A percentile compares a stretch with the other conserved stretches of the same genome.
Conservation (phyloP, 2,329 filamentous ascomycete genomes). For the Colletotrichum sp. region DNA sequence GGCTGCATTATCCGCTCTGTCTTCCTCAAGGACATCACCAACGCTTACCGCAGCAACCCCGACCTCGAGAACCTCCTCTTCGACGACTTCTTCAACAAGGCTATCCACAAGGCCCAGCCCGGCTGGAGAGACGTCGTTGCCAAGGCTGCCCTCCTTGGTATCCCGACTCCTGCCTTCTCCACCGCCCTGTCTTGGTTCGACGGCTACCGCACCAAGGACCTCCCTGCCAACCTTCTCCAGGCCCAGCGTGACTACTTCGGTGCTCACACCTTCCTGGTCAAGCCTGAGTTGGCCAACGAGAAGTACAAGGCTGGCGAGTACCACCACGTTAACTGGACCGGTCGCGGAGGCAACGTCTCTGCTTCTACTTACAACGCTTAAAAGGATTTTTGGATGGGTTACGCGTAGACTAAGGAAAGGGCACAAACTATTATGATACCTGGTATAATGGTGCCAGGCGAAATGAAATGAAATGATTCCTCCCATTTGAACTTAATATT, state of each 20-base stretch:
- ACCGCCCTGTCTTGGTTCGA: slow-evolving; percentile 99
- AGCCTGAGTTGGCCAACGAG: slow-evolving; percentile 76
- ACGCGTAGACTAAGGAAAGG: slow-evolving; percentile 16
- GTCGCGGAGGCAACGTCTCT: slow-evolving; percentile 94
- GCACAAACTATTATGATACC: slow-evolving; percentile 12
- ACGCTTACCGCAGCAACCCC: slow-evolving; percentile 91
- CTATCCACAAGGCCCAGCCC: slow-evolving; percentile 93
- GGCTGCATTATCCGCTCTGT: slow-evolving; percentile 99
- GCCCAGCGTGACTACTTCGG: slow-evolving; percentile 99
- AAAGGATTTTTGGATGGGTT: slow-evolving; percentile 28
- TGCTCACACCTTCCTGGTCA: slow-evolving; percentile 88
- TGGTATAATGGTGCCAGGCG: slow-evolving; percentile 21
- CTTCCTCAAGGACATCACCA: slow-evolving; percentile 99
- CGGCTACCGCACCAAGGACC: slow-evolving; percentile 95
- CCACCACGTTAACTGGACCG: slow-evolving; percentile 99
- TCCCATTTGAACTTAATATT: not conserved
- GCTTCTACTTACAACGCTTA: slow-evolving; percentile 98
- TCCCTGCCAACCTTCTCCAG: slow-evolving; percentile 97
- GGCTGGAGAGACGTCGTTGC: slow-evolving; percentile 92
- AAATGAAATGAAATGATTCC: slow-evolving; percentile 13
- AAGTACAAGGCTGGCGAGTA: slow-evolving; percentile 87
- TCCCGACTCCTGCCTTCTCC: slow-evolving; percentile 95
- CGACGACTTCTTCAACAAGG: slow-evolving; percentile 99
- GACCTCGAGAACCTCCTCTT: slow-evolving; percentile 98
- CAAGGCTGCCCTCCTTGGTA: slow-evolving; percentile 92